Evolutionary conservation across 345 rosid species (phyloP), one percentile per base, ranked within the genome.

Genomic region (Trapa bicornis): DNA sequence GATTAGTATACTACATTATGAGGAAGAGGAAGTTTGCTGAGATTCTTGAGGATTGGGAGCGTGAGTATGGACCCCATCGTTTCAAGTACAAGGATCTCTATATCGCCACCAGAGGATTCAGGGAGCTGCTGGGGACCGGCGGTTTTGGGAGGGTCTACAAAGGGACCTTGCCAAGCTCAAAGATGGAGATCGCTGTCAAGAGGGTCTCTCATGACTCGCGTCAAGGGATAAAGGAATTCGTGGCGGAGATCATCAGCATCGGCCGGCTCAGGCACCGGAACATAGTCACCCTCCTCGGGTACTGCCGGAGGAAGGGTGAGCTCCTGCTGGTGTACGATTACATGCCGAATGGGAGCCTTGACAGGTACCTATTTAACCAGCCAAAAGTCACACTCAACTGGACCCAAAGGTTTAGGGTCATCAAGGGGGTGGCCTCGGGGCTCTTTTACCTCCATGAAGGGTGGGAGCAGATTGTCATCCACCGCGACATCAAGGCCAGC

Each of bases 41-140:
- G 48, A 82, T 70, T 73, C 74, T 86, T n/a, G 92, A 87, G 29
- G 89, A 84, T 17, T 87, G 96, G 96, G 92, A 90, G 64, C 75
- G 60, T 7, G 87, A 82, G n/a, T 82, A 33, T 33, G 54, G 89
- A 7, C 85, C 90, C 37, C 87, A 84, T 8, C 70, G 94, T 64
- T 90, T 80, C 70, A 72, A 78, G 52, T 86, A 67, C 82, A 86
- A 80, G 65, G 87, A 90, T 68, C 74, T 87, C 6, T 86, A 84
- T 12, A 45, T 65, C 4, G 90, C 95, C 5, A 83, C 95, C 0
- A 86, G 77, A 70, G 87, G 90, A 1, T 90, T 90, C 38, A 78
- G 65, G 65, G 90, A 86, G 13, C 61, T 86, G 17, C 50, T 86
- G 43, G 95, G 97, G 0, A n/a, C 68, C 0, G 86, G 95, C 0